phyloP scores from a whole-genome alignment of 345 rosid species.

The Eucalyptus decipiens region DNA sequence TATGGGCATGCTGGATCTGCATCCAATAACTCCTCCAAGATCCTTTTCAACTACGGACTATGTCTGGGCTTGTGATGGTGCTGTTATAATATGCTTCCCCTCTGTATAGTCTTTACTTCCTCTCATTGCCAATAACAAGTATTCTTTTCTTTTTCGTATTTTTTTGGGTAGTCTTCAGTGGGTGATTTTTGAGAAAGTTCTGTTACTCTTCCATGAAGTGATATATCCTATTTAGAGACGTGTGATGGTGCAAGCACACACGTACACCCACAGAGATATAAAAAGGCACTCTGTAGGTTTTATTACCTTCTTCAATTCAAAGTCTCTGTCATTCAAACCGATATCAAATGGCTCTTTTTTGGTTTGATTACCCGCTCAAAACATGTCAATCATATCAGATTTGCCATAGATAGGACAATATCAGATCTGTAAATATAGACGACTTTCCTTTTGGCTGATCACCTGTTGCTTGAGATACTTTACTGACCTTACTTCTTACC shows the following conservation, averaged over 20 bases:
- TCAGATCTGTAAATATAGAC: not conserved
- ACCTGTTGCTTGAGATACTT: not conserved
- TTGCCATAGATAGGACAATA: not conserved
- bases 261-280: not conserved
- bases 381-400: not conserved
- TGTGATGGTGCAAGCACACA: not conserved
- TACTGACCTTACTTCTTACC: not conserved
- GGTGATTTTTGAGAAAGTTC: too few species aligned
- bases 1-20: slow-evolving; percentile 6
- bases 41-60: not conserved
- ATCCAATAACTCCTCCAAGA: not conserved
- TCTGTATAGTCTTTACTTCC: slow-evolving; percentile 26
- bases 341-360: not conserved
- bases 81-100: slow-evolving; percentile 69
- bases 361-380: not conserved
- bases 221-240: not conserved
- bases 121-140: not conserved
- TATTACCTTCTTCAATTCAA: too few species aligned
- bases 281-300: too few species aligned
- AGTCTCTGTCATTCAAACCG: not conserved
- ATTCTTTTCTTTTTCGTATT: too few species aligned
- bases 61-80: slow-evolving; percentile 62
- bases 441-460: not conserved
- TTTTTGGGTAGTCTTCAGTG: not conserved
- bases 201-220: too few species aligned